Base-by-base conservation (phyloP, 1,139 yeast species). In the Saccharomyces pastorianus region DNA sequence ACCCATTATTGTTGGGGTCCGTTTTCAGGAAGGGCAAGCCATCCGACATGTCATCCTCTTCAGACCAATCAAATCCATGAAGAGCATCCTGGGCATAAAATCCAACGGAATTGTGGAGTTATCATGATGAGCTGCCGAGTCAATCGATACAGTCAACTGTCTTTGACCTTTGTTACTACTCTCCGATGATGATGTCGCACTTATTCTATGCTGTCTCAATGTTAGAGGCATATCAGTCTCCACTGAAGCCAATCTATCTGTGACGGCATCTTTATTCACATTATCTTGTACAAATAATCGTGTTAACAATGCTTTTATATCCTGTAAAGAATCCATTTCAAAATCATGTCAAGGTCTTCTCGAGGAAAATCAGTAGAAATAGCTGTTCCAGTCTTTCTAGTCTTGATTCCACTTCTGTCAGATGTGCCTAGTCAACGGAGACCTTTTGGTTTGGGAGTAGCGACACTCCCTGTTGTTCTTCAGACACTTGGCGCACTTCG, bases 361-460 rank as follows among this genome's bases (percentile, higher is more conserved):
- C 74, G 75, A 0, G 79, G 79, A 29, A 74, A 5, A 80, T 58
- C 42, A 71, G 73, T 49, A 73, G 68, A 26, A 88, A 64, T 47
- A 88, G 64, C 34, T 71, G 70, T 62, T 85, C 88, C 59, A 87
- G 72, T 46, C 73, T 76, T 52, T 75, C 72, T 14, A 84, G 84
- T 57, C 84, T 74, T 56, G 76, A 79, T 68, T 88, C 96, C 47
- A 88, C 90, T 54, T 80, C 80, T 9, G 96, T 88, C 59, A 88
- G 73, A 71, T 85, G 86, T 20, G 86, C 89, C 96, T 75, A 0
- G 96, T 88, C 57, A 88, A 73, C 0, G 96, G 96, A 6, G 91
- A 83, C 56, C 96, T 73, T 32, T 85, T 84, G 1, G 85, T 79
- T 58, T 87, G 96, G 28, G 88, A 82, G 68, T 88, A 88, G 4